These are phyloP conservation scores for Spinellus fusiger DNA, from an alignment of 192 early-diverging fungal species.

Conservation along the genomic window DNA sequence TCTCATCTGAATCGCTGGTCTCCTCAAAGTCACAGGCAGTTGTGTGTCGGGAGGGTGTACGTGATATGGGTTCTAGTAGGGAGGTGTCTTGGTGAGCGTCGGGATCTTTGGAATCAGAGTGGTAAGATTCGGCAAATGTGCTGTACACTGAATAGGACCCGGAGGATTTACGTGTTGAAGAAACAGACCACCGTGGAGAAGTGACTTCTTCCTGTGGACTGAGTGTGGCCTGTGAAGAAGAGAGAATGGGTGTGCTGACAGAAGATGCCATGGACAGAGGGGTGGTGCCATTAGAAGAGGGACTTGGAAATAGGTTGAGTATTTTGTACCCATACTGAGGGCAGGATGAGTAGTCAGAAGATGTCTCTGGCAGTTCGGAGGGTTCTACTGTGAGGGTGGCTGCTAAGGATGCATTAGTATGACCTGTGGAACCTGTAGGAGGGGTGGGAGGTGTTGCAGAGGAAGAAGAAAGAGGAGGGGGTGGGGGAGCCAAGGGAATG, in stretches of 20 bases:
- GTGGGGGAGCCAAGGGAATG: neutral
- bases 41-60: too few species aligned
- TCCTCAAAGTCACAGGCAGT: neutral
- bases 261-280: neutral
- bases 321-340: too few species aligned
- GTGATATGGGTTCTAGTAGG: too few species aligned
- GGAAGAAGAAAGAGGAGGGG: neutral
- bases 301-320: too few species aligned
- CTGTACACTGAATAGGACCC: conserved; percentile 23
- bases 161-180: conserved; percentile 18
- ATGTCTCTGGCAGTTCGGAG: too few species aligned
- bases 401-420: neutral
- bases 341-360: too few species aligned
- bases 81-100: too few species aligned
- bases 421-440: neutral
- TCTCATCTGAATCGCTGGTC: neutral
- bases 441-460: neutral
- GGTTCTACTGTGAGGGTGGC: too few species aligned
- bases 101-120: too few species aligned
- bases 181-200: conserved; percentile 11
- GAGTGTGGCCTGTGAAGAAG: too few species aligned
- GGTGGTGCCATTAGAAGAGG: too few species aligned
- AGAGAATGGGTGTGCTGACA: neutral
- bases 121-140: conserved; percentile 16
- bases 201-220: neutral